Percentiles rank a stretch among this genome's conserved stretches.
phyloP scores from a whole-genome alignment of 768 basidiomycete genomes.

The Lentinula edodes region DNA sequence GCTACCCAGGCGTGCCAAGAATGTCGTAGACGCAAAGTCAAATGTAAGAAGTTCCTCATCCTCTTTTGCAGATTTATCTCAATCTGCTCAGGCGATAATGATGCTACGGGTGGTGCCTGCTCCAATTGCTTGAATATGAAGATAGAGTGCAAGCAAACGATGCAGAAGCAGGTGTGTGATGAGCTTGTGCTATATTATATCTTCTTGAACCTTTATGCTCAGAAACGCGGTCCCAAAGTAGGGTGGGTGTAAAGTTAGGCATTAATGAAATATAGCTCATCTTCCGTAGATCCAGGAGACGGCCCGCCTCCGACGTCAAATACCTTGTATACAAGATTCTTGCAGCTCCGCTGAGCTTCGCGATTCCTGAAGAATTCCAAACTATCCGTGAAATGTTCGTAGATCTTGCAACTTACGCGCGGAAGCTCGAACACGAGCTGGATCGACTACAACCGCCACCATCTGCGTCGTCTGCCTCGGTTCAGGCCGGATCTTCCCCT shows the following conservation, averaged over 20 bases:
- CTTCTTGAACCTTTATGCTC: neutral
- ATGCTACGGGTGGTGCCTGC: neutral
- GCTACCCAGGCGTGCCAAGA: neutral
- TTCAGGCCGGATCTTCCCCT: neutral
- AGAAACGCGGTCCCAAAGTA: constrained; percentile 3
- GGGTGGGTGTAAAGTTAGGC: neutral
- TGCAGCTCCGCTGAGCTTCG: neutral
- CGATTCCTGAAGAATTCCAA: neutral
- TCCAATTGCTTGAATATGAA: neutral
- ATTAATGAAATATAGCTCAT: neutral
- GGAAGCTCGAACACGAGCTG: neutral
- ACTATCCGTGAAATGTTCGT: neutral
- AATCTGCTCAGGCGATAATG: neutral
- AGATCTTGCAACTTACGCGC: neutral
- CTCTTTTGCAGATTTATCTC: neutral
- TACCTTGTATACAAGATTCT: neutral
- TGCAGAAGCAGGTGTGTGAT: neutral
- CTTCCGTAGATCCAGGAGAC: neutral
- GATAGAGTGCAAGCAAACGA: neutral
- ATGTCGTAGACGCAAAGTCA: neutral
- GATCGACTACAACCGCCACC: neutral
- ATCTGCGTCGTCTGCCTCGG: neutral
- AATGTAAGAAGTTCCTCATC: neutral
- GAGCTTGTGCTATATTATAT: no score
- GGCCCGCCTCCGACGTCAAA: neutral